Base-by-base conservation (phyloP, 169 alveolate species). In the Besnoitia besnoiti region DNA sequence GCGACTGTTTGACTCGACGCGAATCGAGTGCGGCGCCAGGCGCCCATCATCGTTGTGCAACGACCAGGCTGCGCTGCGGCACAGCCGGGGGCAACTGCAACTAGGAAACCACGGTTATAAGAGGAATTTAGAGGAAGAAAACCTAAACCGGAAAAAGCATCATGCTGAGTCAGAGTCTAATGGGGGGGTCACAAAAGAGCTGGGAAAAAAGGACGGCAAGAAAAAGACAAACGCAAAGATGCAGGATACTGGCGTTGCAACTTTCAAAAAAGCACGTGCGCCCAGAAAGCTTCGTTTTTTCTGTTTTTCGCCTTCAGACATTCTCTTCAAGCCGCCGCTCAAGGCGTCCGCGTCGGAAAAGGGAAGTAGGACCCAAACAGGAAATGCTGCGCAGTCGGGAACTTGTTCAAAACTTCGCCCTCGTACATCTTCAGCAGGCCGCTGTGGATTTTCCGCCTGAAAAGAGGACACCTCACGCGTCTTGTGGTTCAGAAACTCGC, bases 321-420 rank as follows among this genome's bases (percentile, higher is more conserved):
- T 16, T 49, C 16, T 49, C 24, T 16, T 55, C 30, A 55, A 19
- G 30, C 7, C 33, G 5, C 67, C 3, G 67, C 67, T 5, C n/a
- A n/a, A n/a, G 67, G n/a, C 67, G 12, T 55, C 24, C 30, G 67
- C n/a, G n/a, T 50, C 82, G 27, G 16, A 2, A 90, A 39, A 5
- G 96, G 94, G 61, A 90, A 87, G 50, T 61, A 19, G 51, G 91
- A 3, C 5, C 95, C 96, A 67, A 92, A 94, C 44, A 73, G 90
- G 46, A 94, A 90, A 67, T 94, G 96, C 87, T 94, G 96, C 44
- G 80, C 93, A 4, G 92, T 84, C 37, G 95, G 95, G 80, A 94
- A 62, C 50, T 92, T 94, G 85, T 61, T 42, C 91, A 92, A 47
- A 0, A 94, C 94, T 42, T 94, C 96, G 21, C 92, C 94, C 35